Conservation (phyloP, 179 eudicot species). For the Spinacia oleracea region DNA sequence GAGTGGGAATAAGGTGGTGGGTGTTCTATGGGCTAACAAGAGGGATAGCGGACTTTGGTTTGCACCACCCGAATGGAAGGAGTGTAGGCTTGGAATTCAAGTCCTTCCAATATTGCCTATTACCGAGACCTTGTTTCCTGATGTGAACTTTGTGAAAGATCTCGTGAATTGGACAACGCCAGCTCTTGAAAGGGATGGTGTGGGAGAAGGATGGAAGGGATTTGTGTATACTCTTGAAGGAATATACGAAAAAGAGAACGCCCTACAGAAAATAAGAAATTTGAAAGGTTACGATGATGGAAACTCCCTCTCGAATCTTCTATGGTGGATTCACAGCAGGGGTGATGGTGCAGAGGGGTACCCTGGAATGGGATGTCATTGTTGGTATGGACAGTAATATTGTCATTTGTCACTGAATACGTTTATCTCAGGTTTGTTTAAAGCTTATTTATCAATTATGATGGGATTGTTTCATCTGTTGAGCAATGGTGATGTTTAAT, state of each 20-base stretch:
- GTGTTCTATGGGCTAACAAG: conserved; percentile 76
- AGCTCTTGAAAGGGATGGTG: conserved; percentile 64
- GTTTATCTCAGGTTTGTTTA: neutral
- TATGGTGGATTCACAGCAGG: conserved; percentile 92
- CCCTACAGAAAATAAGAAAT: conserved; percentile 52
- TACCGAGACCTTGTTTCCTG: conserved; percentile 67
- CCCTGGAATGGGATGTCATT: conserved; percentile 34
- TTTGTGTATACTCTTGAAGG: conserved; percentile 77
- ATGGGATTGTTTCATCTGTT: neutral
- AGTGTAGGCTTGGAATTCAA: conserved; percentile 85
- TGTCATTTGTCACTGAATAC: conserved; percentile 47
- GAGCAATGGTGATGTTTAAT: neutral
- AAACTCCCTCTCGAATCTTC: conserved; percentile 69
- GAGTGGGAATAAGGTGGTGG: conserved; percentile 57
- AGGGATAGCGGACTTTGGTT: conserved; percentile 89
- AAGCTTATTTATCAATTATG: neutral
- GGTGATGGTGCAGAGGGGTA: conserved; percentile 43
- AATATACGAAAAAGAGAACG: conserved; percentile 56
- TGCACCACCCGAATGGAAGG: conserved; percentile 78
- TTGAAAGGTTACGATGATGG: conserved; percentile 82
- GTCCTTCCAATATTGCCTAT: conserved; percentile 72
- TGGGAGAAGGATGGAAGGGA: conserved; percentile 95
- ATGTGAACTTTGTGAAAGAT: conserved; percentile 51
- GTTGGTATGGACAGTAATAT: conserved; percentile 64
- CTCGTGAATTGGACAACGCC: conserved; percentile 79